Evolutionary conservation across 1,284 basidiomycete genomes (phyloP).

Genomic region (Cryptococcus sp.): DNA sequence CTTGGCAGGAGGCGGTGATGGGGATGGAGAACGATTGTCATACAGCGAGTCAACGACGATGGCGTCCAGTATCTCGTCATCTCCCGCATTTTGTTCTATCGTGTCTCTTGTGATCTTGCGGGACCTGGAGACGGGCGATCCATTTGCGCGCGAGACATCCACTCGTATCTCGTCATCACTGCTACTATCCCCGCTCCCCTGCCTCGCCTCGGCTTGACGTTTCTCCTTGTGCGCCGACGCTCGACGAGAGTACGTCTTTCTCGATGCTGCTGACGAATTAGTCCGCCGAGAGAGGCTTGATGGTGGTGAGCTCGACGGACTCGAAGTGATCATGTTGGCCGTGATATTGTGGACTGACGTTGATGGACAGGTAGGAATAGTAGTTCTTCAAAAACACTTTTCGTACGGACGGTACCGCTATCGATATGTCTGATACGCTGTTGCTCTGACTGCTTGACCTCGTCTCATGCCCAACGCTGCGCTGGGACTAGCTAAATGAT

Average conservation of each 20-base stretch:
- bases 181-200: not conserved
- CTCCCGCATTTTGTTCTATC: not conserved
- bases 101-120: not conserved
- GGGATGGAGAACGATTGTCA: conserved; percentile 3
- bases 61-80: not conserved
- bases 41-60: not conserved
- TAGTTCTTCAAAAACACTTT: no score
- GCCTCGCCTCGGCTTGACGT: not conserved
- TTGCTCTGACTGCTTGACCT: no score
- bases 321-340: conserved; percentile 8
- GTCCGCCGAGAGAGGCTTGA: conserved; percentile 2
- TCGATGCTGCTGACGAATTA: conserved; percentile 2
- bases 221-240: conserved; percentile 15
- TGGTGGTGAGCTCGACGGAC: conserved; percentile 4
- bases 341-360: no score
- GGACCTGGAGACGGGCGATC: not conserved
- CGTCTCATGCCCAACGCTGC: no score
- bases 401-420: no score
- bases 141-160: not conserved
- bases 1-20: conserved; percentile 15
- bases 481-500: no score
- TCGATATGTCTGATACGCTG: no score
- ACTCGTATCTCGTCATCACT: conserved; percentile 1
- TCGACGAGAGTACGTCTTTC: conserved; percentile 15
- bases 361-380: not conserved